Conservation (phyloP, 2,329 filamentous ascomycete genomes). For the Biscogniauxia sp. region DNA sequence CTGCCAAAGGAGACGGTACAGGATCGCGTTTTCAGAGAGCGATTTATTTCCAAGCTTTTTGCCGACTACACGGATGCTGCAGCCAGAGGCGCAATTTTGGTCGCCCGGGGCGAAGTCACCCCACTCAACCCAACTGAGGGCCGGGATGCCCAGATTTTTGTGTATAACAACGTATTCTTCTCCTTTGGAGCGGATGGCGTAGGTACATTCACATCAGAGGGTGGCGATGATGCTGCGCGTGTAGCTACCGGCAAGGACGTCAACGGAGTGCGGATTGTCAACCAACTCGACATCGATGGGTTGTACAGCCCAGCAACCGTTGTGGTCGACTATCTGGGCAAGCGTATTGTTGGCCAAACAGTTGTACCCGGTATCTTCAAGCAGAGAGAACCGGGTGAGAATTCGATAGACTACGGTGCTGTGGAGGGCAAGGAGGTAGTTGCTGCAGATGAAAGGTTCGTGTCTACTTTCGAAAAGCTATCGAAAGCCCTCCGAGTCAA, state of each 20-base stretch:
- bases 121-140: conserved; percentile 93
- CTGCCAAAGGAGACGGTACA: conserved; percentile 91
- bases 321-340: conserved; percentile 94
- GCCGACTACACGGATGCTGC: conserved; percentile 98
- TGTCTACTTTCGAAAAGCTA: conserved; percentile 80
- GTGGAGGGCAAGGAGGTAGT: conserved; percentile 97
- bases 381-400: conserved; percentile 93
- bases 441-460: conserved; percentile 84
- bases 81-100: conserved; percentile 84
- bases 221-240: conserved; percentile 91
- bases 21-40: conserved; percentile 92
- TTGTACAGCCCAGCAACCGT: conserved; percentile 95
- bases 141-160: conserved; percentile 93
- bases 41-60: conserved; percentile 91
- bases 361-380: conserved; percentile 99
- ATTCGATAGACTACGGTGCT: conserved; percentile 97
- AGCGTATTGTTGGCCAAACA: conserved; percentile 94
- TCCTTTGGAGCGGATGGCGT: conserved; percentile 97
- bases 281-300: conserved; percentile 93
- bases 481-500: conserved; percentile 90
- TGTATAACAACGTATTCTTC: conserved; percentile 99
- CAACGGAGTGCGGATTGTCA: conserved; percentile 87
- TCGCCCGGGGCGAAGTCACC: conserved; percentile 87
- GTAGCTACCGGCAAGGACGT: conserved; percentile 98
- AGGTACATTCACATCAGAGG: conserved; percentile 93